Evolutionary conservation across 768 basidiomycete genomes (phyloP), one percentile per base, ranked within the genome.

Genomic region (Tephrocybe sp.): DNA sequence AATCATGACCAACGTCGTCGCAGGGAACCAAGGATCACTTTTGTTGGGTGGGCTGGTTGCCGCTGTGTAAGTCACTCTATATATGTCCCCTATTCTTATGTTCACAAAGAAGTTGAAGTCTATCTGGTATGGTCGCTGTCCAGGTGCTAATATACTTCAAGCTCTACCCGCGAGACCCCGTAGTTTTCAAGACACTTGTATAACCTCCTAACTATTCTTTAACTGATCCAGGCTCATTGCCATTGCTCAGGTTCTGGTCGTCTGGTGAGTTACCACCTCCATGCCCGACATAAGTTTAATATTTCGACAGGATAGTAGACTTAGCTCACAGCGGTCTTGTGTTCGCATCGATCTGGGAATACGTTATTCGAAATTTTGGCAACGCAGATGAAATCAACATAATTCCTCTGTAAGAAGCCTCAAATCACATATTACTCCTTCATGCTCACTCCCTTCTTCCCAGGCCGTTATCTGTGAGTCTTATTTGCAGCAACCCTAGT

Each of bases 11-110:
- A n/a, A n/a, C n/a, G n/a, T n/a, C n/a, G n/a, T n/a, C n/a, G n/a
- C n/a, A n/a, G n/a, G n/a, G n/a, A 69, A 69, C 12, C 70, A 65
- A 47, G 73, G 73, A 22, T 68, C 73, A 3, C 57, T 75, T 1
- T 57, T 75, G 18, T 21, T 73, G 15, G 73, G 73, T 2, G 71
- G 67, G 1, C 57, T 73, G 9, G 58, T 67, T 31, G 68, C 71
- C 4, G 63, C 69, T 13, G 34, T 68, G 73, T 72, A 44, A 15
- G 69, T 37, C 9, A 13, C 5, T 13, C 16, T 18, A 18, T 7
- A 11, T n/a, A 18, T 13, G 9, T 31, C 12, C 5, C 18, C 7
- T 19, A 15, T 23, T 23, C 18, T 7, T 24, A 11, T 7, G 1
- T 22, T 49, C 8, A 52, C 21, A 1, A 8, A 18, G 7, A 23